phyloP scores from a whole-genome alignment of 805 yeast species.

The Blastobotrys chiropterorum region DNA sequence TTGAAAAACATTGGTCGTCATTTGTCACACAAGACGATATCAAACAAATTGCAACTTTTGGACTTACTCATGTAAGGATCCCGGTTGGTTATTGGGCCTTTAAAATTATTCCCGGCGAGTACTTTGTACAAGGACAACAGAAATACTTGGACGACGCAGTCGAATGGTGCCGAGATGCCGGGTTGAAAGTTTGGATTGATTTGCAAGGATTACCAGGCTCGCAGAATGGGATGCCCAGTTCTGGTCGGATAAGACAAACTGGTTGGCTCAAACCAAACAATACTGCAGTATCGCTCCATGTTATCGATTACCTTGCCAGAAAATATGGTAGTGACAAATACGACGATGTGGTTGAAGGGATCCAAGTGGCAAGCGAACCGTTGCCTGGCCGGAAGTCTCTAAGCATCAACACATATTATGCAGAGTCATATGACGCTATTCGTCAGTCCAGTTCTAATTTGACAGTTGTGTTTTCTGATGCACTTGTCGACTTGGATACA shows the following conservation, averaged over 20 bases:
- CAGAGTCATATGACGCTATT: neutral
- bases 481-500: neutral
- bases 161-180: neutral
- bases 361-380: neutral
- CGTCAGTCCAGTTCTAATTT: neutral
- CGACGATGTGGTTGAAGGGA: neutral
- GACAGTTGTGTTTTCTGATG: neutral
- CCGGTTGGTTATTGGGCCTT: neutral
- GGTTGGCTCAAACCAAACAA: neutral
- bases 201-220: neutral
- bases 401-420: neutral
- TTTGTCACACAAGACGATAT: neutral
- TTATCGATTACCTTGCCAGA: neutral
- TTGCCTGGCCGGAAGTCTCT: neutral
- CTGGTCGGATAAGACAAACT: neutral
- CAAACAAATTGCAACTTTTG: neutral
- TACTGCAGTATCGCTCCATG: neutral
- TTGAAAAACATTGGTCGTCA: neutral
- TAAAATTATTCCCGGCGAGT: neutral
- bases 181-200: neutral
- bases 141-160: neutral
- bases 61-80: neutral
- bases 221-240: neutral
- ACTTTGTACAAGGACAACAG: neutral
- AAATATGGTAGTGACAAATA: neutral